phyloP scores from a whole-genome alignment of 1,139 yeast species.

The Pichia sp. region DNA sequence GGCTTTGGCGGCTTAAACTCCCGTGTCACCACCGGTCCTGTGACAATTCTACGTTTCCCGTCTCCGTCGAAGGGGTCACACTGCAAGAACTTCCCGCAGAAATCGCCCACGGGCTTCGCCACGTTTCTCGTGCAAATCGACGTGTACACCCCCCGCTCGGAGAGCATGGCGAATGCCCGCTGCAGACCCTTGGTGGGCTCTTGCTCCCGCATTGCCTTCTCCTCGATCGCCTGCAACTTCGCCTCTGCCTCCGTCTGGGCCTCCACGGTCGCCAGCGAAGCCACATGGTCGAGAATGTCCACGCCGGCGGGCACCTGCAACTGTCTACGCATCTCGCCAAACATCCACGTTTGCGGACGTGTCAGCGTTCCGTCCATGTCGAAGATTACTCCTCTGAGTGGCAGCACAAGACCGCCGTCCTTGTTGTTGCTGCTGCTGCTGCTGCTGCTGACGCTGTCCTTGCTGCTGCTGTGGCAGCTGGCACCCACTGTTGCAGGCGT shows the following conservation, averaged over 20 bases:
- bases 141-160: slow-evolving; percentile 36
- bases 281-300: slow-evolving; percentile 51
- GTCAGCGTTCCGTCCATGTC: slow-evolving; percentile 73
- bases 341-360: slow-evolving; percentile 66
- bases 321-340: slow-evolving; percentile 55
- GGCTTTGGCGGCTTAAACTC: slow-evolving; percentile 65
- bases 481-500: too few species aligned
- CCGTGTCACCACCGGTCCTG: slow-evolving; percentile 48
- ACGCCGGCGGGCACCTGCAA: slow-evolving; percentile 38
- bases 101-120: slow-evolving; percentile 45
- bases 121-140: slow-evolving; percentile 61
- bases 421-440: background rate
- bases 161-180: slow-evolving; percentile 31
- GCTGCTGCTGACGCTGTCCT: background rate
- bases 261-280: slow-evolving; percentile 31
- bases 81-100: slow-evolving; percentile 39
- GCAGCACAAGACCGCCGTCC: background rate
- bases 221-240: slow-evolving; percentile 47
- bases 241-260: slow-evolving; percentile 36
- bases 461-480: background rate
- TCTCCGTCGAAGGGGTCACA: slow-evolving; percentile 36
- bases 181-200: slow-evolving; percentile 46
- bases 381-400: slow-evolving; percentile 47
- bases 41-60: background rate
- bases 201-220: slow-evolving; percentile 55